Evolutionary conservation across 345 rosid genomes (phyloP).

Genomic region (Lepidium didymum): DNA sequence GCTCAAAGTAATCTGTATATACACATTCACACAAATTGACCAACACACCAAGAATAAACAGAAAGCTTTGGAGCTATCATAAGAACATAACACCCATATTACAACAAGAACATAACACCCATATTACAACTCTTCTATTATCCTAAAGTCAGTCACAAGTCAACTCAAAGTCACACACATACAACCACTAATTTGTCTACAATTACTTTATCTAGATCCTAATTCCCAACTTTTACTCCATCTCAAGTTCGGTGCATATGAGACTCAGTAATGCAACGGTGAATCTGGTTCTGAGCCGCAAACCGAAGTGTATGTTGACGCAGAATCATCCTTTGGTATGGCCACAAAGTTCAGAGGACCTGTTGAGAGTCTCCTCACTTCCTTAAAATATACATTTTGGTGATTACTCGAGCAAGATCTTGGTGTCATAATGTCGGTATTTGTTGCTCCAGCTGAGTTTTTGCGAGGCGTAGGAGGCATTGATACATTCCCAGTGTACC

Average conservation of each 20-base stretch:
- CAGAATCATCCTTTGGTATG: slow-evolving; percentile 69
- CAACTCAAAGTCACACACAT: slow-evolving; percentile 19
- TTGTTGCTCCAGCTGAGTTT: slow-evolving; percentile 42
- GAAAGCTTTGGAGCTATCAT: background rate
- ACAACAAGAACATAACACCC: slow-evolving; percentile 4
- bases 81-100: slow-evolving; percentile 10
- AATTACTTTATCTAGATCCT: background rate
- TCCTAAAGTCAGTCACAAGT: slow-evolving; percentile 17
- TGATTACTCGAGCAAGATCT: slow-evolving; percentile 69
- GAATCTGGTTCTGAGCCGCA: slow-evolving; percentile 75
- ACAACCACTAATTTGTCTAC: slow-evolving; percentile 1
- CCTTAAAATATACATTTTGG: slow-evolving; percentile 73
- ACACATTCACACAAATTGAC: slow-evolving; percentile 3
- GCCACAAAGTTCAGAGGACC: slow-evolving; percentile 73
- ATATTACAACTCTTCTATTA: background rate
- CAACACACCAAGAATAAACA: background rate
- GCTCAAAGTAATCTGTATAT: background rate
- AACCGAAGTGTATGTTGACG: slow-evolving; percentile 62
- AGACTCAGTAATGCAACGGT: slow-evolving; percentile 36
- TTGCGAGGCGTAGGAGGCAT: slow-evolving; percentile 86
- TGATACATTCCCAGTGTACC: slow-evolving; percentile 56
- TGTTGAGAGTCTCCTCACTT: slow-evolving; percentile 18
- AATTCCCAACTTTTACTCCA: slow-evolving; percentile 3
- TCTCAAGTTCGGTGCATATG: background rate
- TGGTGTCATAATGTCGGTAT: slow-evolving; percentile 40